Conservation (phyloP, 768 basidiomycete genomes). For the Coprinopsis strossmayeri region DNA sequence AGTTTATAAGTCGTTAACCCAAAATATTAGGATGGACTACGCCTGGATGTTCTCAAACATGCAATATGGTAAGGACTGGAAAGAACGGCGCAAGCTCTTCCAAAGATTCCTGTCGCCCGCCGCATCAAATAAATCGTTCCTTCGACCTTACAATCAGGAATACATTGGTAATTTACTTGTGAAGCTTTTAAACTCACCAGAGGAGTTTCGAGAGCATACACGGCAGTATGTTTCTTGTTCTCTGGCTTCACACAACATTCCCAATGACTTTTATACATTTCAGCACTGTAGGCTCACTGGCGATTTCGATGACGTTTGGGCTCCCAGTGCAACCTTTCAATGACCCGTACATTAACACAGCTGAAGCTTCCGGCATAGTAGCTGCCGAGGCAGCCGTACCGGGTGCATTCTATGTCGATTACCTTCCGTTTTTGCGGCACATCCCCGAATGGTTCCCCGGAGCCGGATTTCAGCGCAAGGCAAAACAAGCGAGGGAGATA, state of each 20-base stretch:
- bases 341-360: conserved; percentile 38
- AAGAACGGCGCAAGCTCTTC: conserved; percentile 5
- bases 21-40: conserved; percentile 16
- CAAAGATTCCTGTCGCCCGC: neutral
- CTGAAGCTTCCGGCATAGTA: conserved; percentile 27
- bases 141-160: no score
- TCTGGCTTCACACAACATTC: no score
- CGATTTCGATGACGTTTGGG: conserved; percentile 53
- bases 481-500: conserved; percentile 31
- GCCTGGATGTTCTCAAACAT: neutral
- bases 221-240: conserved; percentile 11
- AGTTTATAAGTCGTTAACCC: neutral
- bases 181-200: conserved; percentile 2
- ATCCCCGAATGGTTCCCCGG: conserved; percentile 54
- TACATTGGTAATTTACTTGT: no score
- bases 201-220: conserved; percentile 3
- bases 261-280: no score
- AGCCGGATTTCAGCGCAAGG: conserved; percentile 44
- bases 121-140: no score
- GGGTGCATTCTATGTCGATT: conserved; percentile 31
- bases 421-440: conserved; percentile 24
- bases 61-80: conserved; percentile 9
- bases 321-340: no score
- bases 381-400: conserved; percentile 14
- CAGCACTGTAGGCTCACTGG: conserved; percentile 35